Evolutionary conservation across 2,329 filamentous ascomycete species (phyloP), one percentile per base, ranked within the genome.

Genomic region (Colletotrichum tanaceti): DNA sequence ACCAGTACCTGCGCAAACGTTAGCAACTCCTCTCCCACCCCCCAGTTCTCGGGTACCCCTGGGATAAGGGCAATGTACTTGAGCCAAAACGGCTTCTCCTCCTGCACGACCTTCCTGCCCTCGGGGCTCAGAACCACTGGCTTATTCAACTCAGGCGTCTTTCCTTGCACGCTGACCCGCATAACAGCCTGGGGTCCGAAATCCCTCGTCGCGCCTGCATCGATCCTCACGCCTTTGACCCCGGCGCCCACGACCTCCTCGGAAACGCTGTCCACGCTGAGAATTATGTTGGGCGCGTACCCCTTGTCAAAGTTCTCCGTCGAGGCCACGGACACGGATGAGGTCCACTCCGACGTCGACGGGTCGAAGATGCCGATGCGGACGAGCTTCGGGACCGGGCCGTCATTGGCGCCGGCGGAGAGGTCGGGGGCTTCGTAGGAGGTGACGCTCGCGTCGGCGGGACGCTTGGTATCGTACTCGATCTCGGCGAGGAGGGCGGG

Each of bases 31-130:
- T 53, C 10, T 13, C 10, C 50, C 39, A 5, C 10, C 35, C 5
- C 18, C 49, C 18, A 16, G 24, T 41, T 20, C 16, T 53, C 35
- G 54, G 38, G 4, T 24, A 18, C 43, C 5, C 10, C 24, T 59
- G 20, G 43, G 24, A 22, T 43, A 5, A 20, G 18, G 38, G 24
- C 14, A 52, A 83, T 85, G 74, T 82, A 91, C 89, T 90, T 91
- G 78, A 91, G 89, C 65, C 91, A 76, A 70, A 91, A 83, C 1
- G 86, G 84, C 84, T 90, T 91, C 80, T 91, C 88, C 74, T 85
- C 84, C 70, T 82, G 81, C 63, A 79, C 84, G 49, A 85, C 84
- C 77, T 87, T 83, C 80, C 83, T 88, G 18, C 89, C 89, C 71
- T 90, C 86, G 0, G 87, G 81, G 53, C 80, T 85, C 71, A 91